Evolutionary conservation across 768 basidiomycete genomes (phyloP).

Genomic region (Asterophora lycoperdoides): DNA sequence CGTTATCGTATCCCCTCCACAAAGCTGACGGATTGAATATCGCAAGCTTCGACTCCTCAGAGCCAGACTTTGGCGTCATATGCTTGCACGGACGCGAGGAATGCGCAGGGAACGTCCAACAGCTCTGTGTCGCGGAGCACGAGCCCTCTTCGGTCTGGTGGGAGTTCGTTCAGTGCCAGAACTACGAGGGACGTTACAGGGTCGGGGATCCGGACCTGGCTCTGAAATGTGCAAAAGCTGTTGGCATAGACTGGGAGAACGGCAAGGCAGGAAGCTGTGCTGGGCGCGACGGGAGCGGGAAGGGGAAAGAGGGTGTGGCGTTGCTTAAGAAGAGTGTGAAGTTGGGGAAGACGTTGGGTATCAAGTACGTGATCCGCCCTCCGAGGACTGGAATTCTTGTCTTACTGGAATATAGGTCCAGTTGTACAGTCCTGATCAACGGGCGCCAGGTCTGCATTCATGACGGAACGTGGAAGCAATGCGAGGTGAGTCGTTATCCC

Average conservation of each 20-base stretch:
- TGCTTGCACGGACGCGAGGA: slow-evolving; percentile 81
- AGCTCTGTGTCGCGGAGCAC: slow-evolving; percentile 74
- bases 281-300: slow-evolving; percentile 60
- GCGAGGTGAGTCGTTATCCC: slow-evolving; percentile 47
- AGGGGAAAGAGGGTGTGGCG: slow-evolving; percentile 56
- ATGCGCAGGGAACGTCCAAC: slow-evolving; percentile 86
- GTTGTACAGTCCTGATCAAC: slow-evolving; percentile 84
- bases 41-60: slow-evolving; percentile 57
- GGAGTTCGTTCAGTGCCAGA: slow-evolving; percentile 80
- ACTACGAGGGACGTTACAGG: slow-evolving; percentile 54
- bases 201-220: slow-evolving; percentile 68
- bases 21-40: not conserved
- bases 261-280: slow-evolving; percentile 55
- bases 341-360: slow-evolving; percentile 39
- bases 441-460: slow-evolving; percentile 65
- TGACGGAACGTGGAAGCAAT: slow-evolving; percentile 75
- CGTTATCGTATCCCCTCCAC: not conserved
- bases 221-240: slow-evolving; percentile 57
- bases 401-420: slow-evolving; percentile 48
- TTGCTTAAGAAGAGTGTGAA: slow-evolving; percentile 60
- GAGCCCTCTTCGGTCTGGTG: slow-evolving; percentile 62
- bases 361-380: slow-evolving; percentile 42
- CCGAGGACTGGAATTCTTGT: not conserved
- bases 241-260: slow-evolving; percentile 64
- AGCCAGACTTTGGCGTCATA: slow-evolving; percentile 68